Conservation (phyloP, 192 early-diverging fungal species). For the Mortierella claussenii region DNA sequence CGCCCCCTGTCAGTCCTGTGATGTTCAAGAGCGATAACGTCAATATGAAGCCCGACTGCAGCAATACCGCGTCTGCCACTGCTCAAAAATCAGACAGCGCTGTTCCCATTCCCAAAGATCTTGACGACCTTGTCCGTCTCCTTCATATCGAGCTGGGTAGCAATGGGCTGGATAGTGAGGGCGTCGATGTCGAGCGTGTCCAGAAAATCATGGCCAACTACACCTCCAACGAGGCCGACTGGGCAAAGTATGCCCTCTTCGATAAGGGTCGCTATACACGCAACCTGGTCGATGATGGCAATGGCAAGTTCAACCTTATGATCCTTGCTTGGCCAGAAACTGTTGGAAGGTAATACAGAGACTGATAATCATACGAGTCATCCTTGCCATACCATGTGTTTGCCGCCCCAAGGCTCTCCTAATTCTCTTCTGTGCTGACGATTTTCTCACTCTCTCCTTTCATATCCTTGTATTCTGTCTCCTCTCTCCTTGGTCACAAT, state of each 20-base stretch:
- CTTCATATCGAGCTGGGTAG: slow-evolving; percentile 65
- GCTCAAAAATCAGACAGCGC: background rate
- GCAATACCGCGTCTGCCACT: background rate
- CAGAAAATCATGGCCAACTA: slow-evolving; percentile 76
- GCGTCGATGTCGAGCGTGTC: slow-evolving; percentile 69
- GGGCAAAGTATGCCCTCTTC: slow-evolving; percentile 81
- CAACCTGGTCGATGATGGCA: slow-evolving; percentile 91
- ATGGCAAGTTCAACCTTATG: slow-evolving; percentile 96
- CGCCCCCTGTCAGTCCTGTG: slow-evolving; percentile 8
- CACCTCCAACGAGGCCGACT: slow-evolving; percentile 74
- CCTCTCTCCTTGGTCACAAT: background rate
- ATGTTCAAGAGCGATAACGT: slow-evolving; percentile 6
- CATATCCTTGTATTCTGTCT: too few relatives aligned
- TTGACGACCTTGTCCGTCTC: slow-evolving; percentile 60
- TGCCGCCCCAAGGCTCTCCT: background rate
- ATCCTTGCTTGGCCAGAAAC: slow-evolving; percentile 88
- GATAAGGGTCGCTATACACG: slow-evolving; percentile 85
- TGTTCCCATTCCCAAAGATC: slow-evolving; percentile 53
- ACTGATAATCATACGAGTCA: background rate
- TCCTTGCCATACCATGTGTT: slow-evolving; percentile 15
- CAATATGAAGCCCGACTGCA: background rate
- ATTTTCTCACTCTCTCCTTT: slow-evolving; percentile 3
- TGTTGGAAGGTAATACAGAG: slow-evolving; percentile 61
- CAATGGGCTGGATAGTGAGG: slow-evolving; percentile 63
- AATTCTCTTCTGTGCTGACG: slow-evolving; percentile 11